phyloP scores from a whole-genome alignment of 163 green algal genomes.

The Scenedesmus sp. region DNA sequence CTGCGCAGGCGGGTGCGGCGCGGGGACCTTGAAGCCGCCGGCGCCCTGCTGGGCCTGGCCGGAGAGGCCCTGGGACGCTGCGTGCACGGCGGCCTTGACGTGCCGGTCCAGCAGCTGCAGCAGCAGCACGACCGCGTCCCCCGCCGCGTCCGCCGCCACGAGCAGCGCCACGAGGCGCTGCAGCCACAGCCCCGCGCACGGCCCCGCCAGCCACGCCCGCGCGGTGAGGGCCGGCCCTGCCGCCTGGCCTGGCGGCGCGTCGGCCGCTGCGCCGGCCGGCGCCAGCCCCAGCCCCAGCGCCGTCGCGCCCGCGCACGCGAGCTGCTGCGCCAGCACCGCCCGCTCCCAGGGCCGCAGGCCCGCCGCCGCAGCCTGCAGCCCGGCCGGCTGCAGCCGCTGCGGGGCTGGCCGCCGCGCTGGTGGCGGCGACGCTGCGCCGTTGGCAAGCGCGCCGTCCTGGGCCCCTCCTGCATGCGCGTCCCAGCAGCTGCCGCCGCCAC shows the following conservation, averaged over 20 bases:
- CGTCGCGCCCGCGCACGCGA: constrained; percentile 17
- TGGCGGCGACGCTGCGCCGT: no score
- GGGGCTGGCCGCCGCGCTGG: no score
- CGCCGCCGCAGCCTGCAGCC: not conserved
- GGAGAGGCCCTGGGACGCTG: no score
- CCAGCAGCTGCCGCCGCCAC: not conserved
- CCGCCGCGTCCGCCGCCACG: not conserved
- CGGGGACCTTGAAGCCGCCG: no score
- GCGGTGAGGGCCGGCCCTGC: no score
- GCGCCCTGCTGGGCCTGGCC: no score
- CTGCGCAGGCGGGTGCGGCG: no score
- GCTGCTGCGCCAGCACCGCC: constrained; percentile 8
- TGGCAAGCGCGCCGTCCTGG: no score
- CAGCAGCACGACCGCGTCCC: constrained; percentile 16
- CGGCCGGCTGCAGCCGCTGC: not conserved
- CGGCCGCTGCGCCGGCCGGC: not conserved
- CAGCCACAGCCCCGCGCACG: constrained; percentile 10
- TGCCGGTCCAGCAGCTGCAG: constrained; percentile 22
- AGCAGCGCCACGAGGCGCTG: constrained; percentile 13
- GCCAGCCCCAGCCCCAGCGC: not conserved
- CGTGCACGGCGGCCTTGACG: not conserved
- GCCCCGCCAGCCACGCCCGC: not conserved
- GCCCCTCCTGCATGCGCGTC: no score
- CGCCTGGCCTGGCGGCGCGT: not conserved
- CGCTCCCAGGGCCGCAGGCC: constrained; percentile 22